Percentiles rank a stretch among this genome's conserved stretches.
Evolutionary conservation across 305 asterid genomes (phyloP).

Genomic region (Solanum hybrid): DNA sequence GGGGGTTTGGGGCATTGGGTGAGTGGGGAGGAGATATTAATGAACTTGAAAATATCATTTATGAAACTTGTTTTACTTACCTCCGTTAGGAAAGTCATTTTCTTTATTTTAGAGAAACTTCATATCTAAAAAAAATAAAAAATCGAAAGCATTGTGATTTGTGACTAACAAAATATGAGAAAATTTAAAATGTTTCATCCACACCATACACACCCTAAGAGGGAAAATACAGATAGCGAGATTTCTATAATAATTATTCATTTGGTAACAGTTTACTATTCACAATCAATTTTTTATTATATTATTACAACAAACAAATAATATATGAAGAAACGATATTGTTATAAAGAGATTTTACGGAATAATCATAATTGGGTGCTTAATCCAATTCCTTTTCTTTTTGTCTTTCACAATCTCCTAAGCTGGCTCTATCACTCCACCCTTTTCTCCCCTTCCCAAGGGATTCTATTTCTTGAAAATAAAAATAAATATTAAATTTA

Average conservation of each 20-base stretch:
- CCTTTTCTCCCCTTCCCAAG: constrained; percentile 30
- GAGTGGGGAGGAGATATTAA: background rate
- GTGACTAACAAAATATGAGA: background rate
- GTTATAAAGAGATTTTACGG: background rate
- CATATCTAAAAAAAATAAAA: background rate
- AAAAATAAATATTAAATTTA: background rate
- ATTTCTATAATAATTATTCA: background rate
- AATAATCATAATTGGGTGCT: constrained; percentile 1
- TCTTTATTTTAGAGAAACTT: background rate
- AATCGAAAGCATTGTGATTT: background rate
- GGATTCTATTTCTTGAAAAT: constrained; percentile 11
- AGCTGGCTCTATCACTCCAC: constrained; percentile 41
- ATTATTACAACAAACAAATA: background rate
- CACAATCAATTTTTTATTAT: background rate
- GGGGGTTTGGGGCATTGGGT: background rate
- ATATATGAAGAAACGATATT: background rate
- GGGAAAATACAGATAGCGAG: background rate
- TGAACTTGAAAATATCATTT: background rate
- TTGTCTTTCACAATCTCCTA: constrained; percentile 58
- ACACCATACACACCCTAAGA: background rate
- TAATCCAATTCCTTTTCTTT: constrained; percentile 19
- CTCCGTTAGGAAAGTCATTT: background rate
- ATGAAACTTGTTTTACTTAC: background rate
- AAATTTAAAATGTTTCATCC: background rate
- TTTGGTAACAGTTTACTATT: background rate